Base-by-base conservation (phyloP, 2,329 filamentous ascomycete species). In the Phialophora tarda region DNA sequence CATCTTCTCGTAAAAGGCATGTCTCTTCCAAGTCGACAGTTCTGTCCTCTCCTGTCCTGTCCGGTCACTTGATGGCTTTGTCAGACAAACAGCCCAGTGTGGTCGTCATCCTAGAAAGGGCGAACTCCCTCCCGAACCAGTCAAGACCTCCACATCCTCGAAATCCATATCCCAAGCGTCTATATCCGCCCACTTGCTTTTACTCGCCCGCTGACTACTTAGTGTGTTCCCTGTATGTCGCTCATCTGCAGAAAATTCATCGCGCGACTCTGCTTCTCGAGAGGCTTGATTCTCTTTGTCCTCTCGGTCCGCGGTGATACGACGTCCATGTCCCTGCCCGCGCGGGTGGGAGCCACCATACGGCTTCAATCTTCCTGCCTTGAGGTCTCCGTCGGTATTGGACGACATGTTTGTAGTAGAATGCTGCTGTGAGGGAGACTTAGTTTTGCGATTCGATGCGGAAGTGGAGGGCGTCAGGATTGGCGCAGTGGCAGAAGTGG, bases 91-190 rank as follows among this genome's bases (percentile, higher is more conserved):
- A 50, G 28, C 2, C 11, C 11, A 47, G 5, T 26, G 10, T 48
- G 44, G 6, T 59, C 10, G 21, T 61, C 59, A 68, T 32, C 65
- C 23, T 24, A 57, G 53, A 54, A 61, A 64, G 12, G 68, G 68
- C 26, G 68, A 70, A 59, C 65, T 64, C 32, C 65, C 41, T 12
- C 63, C 62, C 11, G 68, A 70, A 11, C 65, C 63, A 26, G 63
- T 70, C 56, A 60, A 62, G 44, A 70, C 65, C 57, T 70, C 68
- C 30, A 72, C 67, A 26, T 73, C 71, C 59, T 73, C 71, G 62
- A 71, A 73, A 17, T 71, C 70, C 65, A 73, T 66, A 61, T 70
- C 68, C 65, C 70, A 73, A 62, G 69, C 69, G 62, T 73, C 71
- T 57, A 73, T 72, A 30, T 71, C 71, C 26, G 69, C 71, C 71